These are phyloP conservation scores for Asclepias syriaca DNA, from an alignment of 257 asterid genomes.

Conservation along the genomic window DNA sequence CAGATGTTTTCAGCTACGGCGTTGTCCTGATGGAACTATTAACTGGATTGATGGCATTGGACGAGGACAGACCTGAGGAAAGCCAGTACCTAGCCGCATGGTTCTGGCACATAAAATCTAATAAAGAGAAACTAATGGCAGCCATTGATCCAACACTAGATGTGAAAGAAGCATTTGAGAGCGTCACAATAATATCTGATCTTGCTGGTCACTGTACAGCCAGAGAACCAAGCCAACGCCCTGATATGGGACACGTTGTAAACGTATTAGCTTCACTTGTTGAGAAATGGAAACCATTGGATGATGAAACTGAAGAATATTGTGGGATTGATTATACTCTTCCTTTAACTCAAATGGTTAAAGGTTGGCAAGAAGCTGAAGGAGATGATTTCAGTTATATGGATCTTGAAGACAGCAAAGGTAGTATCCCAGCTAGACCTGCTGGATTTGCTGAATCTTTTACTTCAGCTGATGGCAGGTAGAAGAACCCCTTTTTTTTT, in stretches of 20 bases:
- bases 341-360: conserved; percentile 90
- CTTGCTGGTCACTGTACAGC: conserved; percentile 95
- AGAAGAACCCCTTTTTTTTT: conserved; percentile 11
- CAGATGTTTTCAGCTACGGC: conserved; percentile 83
- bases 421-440: conserved; percentile 80
- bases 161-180: conserved; percentile 41
- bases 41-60: conserved; percentile 77
- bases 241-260: conserved; percentile 85
- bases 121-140: conserved; percentile 53
- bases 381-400: conserved; percentile 52
- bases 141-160: conserved; percentile 58
- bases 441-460: conserved; percentile 90
- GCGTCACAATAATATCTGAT: conserved; percentile 63
- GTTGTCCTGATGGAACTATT: conserved; percentile 90
- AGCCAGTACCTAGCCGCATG: conserved; percentile 80
- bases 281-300: conserved; percentile 80
- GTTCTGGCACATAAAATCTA: conserved; percentile 73
- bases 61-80: conserved; percentile 72
- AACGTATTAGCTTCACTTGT: conserved; percentile 63
- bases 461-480: conserved; percentile 81
- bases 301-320: conserved; percentile 61
- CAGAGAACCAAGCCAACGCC: conserved; percentile 76
- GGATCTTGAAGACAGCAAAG: conserved; percentile 78
- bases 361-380: conserved; percentile 85
- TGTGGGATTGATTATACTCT: conserved; percentile 89